Evolutionary conservation across 495 filamentous ascomycete genomes (phyloP).

Genomic region (Penicillium maclennaniae): DNA sequence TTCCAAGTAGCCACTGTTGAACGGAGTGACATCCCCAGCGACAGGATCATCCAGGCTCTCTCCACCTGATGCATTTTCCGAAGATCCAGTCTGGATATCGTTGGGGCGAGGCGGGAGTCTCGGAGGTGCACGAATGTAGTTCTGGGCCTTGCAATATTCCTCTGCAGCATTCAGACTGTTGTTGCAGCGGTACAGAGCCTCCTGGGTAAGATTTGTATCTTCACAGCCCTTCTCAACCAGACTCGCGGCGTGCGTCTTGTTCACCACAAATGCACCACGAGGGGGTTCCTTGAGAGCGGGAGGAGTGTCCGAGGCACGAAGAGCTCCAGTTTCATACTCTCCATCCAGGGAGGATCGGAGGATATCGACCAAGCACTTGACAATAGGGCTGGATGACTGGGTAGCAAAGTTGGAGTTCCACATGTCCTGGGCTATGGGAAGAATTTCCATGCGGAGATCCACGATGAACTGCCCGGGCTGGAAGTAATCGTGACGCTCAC

Average conservation of each 20-base stretch:
- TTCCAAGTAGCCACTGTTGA: conserved; percentile 27
- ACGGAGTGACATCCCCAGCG: conserved; percentile 29
- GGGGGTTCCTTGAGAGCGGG: conserved; percentile 32
- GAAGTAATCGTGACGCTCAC: conserved; percentile 62
- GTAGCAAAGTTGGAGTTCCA: conserved; percentile 74
- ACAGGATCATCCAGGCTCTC: conserved; percentile 31
- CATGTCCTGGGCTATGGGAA: conserved; percentile 72
- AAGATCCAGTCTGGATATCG: conserved; percentile 49
- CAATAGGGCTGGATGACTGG: conserved; percentile 66
- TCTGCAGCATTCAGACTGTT: conserved; percentile 55
- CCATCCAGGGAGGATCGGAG: conserved; percentile 73
- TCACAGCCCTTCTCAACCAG: conserved; percentile 46
- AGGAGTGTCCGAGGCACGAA: conserved; percentile 54
- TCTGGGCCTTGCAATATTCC: conserved; percentile 70
- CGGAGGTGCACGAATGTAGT: conserved; percentile 35
- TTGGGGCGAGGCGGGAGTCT: conserved; percentile 58
- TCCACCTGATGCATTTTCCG: conserved; percentile 25
- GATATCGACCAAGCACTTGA: conserved; percentile 80
- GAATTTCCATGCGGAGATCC: conserved; percentile 75
- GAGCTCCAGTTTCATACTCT: conserved; percentile 67
- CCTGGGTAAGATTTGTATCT: conserved; percentile 58
- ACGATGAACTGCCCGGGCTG: conserved; percentile 76
- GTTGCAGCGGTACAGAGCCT: conserved; percentile 79
- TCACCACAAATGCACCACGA: conserved; percentile 45
- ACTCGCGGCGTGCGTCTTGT: conserved; percentile 40